phyloP scores from a whole-genome alignment of 257 asterid genomes.

The Plantago major region DNA sequence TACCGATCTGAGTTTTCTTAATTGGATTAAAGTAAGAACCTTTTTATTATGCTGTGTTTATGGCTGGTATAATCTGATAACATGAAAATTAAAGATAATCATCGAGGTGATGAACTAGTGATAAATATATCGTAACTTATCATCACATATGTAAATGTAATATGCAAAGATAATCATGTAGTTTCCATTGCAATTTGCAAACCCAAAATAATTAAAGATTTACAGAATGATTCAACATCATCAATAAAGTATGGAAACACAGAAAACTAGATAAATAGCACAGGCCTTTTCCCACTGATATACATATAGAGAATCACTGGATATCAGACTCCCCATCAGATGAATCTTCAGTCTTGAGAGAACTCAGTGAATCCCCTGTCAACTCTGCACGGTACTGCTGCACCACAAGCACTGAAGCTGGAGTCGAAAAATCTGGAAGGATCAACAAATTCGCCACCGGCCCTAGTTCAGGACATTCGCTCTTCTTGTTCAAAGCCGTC shows the following conservation, averaged over 20 bases:
- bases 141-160: too few species aligned
- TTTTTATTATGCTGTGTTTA: too few species aligned
- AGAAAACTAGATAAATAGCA: background rate
- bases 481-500: slow-evolving; percentile 18
- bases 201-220: too few species aligned
- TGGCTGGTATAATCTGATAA: too few species aligned
- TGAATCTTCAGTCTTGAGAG: slow-evolving; percentile 12
- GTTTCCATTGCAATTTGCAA: too few species aligned
- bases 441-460: slow-evolving; percentile 37
- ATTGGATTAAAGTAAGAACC: too few species aligned
- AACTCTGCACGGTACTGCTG: slow-evolving; percentile 19
- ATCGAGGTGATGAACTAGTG: too few species aligned
- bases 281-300: background rate
- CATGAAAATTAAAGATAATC: too few species aligned
- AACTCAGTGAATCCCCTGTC: slow-evolving; percentile 15
- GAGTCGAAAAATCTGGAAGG: slow-evolving; percentile 25
- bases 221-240: too few species aligned
- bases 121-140: too few species aligned
- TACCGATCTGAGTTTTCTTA: too few species aligned
- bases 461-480: slow-evolving; percentile 42
- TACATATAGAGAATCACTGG: background rate
- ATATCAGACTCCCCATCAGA: slow-evolving; percentile 16
- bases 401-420: slow-evolving; percentile 48
- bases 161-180: too few species aligned
- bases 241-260: background rate